phyloP scores from a whole-genome alignment of 345 rosid species.

The Arabidopsis suecica region DNA sequence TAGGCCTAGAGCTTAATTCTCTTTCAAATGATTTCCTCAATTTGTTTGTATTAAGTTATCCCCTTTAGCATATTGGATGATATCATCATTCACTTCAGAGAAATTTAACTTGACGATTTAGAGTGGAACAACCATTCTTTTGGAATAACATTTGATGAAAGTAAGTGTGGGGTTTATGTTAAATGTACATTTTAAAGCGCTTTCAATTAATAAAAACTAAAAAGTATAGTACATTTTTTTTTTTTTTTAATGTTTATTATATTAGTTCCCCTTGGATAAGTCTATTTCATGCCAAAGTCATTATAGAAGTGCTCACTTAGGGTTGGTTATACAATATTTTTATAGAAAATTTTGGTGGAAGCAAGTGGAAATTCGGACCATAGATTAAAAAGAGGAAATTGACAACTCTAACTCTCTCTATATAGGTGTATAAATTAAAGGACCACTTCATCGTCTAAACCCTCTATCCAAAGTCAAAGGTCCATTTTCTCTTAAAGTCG shows the following conservation, averaged over 20 bases:
- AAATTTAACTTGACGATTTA: neutral
- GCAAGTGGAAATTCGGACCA: slow-evolving; percentile 37
- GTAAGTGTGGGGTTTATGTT: slow-evolving; percentile 2
- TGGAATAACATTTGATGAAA: slow-evolving; percentile 16
- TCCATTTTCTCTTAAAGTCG: slow-evolving; percentile 32
- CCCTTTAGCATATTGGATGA: neutral
- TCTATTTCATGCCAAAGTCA: slow-evolving; percentile 17
- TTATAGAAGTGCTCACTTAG: slow-evolving; percentile 11
- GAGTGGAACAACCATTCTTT: neutral
- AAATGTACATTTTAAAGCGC: neutral
- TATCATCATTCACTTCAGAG: slow-evolving; percentile 10
- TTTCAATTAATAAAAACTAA: neutral
- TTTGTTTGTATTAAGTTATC: neutral
- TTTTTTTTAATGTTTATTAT: neutral
- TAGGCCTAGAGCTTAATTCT: neutral
- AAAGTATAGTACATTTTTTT: no score
- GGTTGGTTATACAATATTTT: neutral
- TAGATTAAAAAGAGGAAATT: slow-evolving; percentile 34
- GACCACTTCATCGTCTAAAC: slow-evolving; percentile 33
- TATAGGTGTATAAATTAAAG: neutral
- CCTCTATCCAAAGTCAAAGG: slow-evolving; percentile 12
- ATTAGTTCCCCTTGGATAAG: neutral
- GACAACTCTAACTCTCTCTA: slow-evolving; percentile 32
- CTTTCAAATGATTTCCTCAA: neutral
- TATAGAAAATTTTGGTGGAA: neutral